A percentile compares a stretch with the other conserved stretches of the same genome.
Conservation (phyloP, 192 early-diverging fungal genomes). For the Entomortierella parvispora region DNA sequence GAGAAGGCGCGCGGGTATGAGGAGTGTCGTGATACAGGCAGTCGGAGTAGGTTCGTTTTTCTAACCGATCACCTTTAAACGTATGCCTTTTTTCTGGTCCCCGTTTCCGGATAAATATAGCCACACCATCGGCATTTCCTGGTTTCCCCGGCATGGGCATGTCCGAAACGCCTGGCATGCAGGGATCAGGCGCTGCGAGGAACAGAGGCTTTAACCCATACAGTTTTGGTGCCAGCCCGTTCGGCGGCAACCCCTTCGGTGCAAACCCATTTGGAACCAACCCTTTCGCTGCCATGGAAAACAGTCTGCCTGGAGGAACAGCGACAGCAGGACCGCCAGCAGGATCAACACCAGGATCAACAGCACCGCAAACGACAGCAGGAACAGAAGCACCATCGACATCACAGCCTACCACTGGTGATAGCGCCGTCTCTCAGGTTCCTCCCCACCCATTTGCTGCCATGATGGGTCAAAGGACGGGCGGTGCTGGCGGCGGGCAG, state of each 20-base stretch:
- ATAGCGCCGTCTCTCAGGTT: too few relatives aligned
- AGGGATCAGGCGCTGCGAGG: constrained; percentile 6
- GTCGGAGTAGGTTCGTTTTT: too few relatives aligned
- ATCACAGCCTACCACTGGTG: too few relatives aligned
- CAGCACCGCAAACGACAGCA: not conserved
- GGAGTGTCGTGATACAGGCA: too few relatives aligned
- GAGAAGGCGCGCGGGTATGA: too few relatives aligned
- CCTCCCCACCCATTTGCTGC: constrained; percentile 25
- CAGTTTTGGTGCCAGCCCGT: not conserved
- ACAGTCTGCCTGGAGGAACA: not conserved
- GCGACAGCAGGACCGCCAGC: not conserved
- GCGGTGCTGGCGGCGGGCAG: constrained; percentile 5
- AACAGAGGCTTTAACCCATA: constrained; percentile 21
- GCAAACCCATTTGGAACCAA: constrained; percentile 12
- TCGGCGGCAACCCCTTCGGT: constrained; percentile 33
- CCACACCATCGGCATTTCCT: constrained; percentile 10
- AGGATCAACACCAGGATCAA: not conserved
- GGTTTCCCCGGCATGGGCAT: not conserved
- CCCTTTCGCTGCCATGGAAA: constrained; percentile 38
- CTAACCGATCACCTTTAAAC: too few relatives aligned
- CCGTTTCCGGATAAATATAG: not conserved
- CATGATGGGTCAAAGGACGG: constrained; percentile 26
- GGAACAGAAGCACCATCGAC: not conserved
- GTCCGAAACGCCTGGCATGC: constrained; percentile 14
- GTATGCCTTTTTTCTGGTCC: too few relatives aligned